A percentile compares a stretch with the other conserved stretches of the same genome.
Evolutionary conservation across 345 rosid species (phyloP).

Genomic region (Erodium maritimum): DNA sequence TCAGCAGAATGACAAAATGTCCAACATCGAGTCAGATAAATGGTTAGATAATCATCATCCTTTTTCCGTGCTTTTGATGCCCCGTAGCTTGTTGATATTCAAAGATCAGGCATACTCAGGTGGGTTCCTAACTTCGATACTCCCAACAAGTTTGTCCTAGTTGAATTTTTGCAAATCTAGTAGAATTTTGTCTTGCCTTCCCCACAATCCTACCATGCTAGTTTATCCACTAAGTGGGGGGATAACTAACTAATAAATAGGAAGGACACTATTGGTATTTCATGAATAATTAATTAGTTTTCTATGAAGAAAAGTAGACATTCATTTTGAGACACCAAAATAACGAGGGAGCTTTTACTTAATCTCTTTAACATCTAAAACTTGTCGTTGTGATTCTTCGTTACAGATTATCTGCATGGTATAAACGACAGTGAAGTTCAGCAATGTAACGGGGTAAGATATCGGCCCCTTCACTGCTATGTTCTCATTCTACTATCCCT

Average conservation of each 20-base stretch:
- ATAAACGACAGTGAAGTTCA: conserved; percentile 49
- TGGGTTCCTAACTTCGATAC: conserved; percentile 7
- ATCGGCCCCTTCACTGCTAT: no score
- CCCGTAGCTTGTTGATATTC: conserved; percentile 75
- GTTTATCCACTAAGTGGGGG: no score
- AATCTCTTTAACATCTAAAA: neutral
- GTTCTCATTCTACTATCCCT: neutral
- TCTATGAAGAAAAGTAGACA: no score
- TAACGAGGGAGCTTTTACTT: neutral
- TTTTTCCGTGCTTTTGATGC: conserved; percentile 62
- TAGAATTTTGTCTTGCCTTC: no score
- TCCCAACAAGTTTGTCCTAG: neutral
- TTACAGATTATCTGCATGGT: conserved; percentile 72
- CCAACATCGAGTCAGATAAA: conserved; percentile 15
- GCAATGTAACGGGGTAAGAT: conserved; percentile 34
- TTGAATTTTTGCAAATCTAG: neutral
- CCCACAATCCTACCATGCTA: no score
- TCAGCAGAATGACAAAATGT: conserved; percentile 12
- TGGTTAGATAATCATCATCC: conserved; percentile 26
- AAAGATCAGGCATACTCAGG: conserved; percentile 67
- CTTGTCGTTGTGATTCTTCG: conserved; percentile 3
- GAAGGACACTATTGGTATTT: neutral
- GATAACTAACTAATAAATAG: no score
- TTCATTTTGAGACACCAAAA: no score
- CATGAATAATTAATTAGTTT: neutral